phyloP scores from a whole-genome alignment of 805 yeast species.

The Cyberlindnera petersonii region DNA sequence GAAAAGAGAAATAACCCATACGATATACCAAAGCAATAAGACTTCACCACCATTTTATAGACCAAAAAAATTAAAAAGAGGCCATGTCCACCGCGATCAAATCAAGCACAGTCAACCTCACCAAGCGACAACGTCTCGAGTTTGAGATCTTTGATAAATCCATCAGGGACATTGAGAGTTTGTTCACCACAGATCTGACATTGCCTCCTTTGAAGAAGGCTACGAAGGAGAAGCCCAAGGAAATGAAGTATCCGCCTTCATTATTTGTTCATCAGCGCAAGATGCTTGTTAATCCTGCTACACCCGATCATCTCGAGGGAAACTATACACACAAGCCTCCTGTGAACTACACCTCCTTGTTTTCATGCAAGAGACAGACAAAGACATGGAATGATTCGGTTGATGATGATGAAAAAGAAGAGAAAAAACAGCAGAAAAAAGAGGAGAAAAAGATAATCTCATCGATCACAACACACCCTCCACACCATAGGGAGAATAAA shows the following conservation, averaged over 20 bases:
- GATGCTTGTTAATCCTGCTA: too few species aligned
- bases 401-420: not conserved
- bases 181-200: conserved; percentile 5
- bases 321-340: conserved; percentile 9
- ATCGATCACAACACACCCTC: not conserved
- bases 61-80: too few species aligned
- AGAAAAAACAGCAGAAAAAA: too few species aligned
- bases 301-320: too few species aligned
- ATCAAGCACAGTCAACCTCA: not conserved
- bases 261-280: not conserved
- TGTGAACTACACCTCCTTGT: conserved; percentile 8
- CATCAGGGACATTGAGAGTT: conserved; percentile 9
- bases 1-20: too few species aligned
- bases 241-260: too few species aligned
- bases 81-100: not conserved
- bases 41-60: too few species aligned
- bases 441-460: too few species aligned
- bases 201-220: not conserved
- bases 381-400: conserved; percentile 1
- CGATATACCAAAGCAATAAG: too few species aligned
- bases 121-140: conserved; percentile 10
- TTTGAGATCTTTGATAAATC: conserved; percentile 9
- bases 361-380: conserved; percentile 2
- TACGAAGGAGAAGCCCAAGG: conserved; percentile 1
- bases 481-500: not conserved